Conservation (phyloP, 768 basidiomycete genomes). For the Coprinopsis strossmayeri region DNA sequence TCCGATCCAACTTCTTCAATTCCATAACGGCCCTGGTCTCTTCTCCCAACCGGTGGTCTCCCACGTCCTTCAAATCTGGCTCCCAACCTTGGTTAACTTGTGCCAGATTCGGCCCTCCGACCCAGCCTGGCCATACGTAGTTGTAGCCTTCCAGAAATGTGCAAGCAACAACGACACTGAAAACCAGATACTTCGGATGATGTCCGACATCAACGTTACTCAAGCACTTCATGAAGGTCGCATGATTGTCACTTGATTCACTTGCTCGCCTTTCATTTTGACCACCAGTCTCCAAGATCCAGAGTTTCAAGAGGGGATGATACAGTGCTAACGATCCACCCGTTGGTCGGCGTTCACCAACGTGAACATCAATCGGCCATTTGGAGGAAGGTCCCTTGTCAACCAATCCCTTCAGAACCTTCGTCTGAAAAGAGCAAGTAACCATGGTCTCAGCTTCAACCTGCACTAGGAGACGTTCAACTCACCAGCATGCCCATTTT, state of each 20-base stretch:
- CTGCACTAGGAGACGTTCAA: conserved; percentile 6
- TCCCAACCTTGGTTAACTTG: conserved; percentile 28
- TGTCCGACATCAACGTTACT: neutral
- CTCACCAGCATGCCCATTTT: conserved; percentile 58
- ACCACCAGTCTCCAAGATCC: conserved; percentile 58
- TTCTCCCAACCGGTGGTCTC: conserved; percentile 29
- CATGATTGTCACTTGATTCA: neutral
- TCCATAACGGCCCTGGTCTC: conserved; percentile 24
- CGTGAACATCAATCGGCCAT: conserved; percentile 17
- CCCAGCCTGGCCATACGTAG: neutral
- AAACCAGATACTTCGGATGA: neutral
- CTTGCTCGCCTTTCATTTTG: conserved; percentile 3
- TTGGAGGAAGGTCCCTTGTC: conserved; percentile 39
- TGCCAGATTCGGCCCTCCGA: conserved; percentile 26
- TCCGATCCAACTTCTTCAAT: conserved; percentile 33
- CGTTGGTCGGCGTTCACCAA: conserved; percentile 29
- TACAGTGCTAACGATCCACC: conserved; percentile 51
- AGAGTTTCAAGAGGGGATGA: conserved; percentile 48
- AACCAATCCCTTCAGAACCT: conserved; percentile 45
- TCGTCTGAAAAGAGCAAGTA: conserved; percentile 32
- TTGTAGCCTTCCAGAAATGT: neutral
- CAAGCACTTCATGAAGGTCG: neutral
- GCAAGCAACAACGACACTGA: neutral
- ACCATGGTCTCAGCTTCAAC: conserved; percentile 3
- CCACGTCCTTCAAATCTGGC: conserved; percentile 30